Base-by-base conservation (phyloP, 441 rosid species). In the Eutrema salsugineum region DNA sequence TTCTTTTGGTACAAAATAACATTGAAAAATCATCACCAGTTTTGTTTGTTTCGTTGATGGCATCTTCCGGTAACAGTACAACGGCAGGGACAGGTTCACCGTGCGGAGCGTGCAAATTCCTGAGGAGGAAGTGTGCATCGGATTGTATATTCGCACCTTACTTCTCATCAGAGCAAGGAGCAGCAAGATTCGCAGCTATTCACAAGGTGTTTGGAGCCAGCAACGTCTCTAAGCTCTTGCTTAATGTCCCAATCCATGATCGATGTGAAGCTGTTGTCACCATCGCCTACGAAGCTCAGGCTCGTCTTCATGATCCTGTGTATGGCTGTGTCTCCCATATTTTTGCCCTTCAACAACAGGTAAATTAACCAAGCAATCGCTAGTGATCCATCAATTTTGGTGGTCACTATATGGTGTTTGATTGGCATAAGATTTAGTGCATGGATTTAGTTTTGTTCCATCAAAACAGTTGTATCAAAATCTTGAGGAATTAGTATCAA, bases 151-250 rank as follows among this genome's bases (percentile, higher is more conserved):
- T 93, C 55, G 97, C 98, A 2, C 98, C 98, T 1, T 93, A 93
- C 74, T 93, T 93, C 59, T 83, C 90, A 78, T 83, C 98, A 12
- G 97, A 93, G 39, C 97, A 88, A 79, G 98, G 98, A 5, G 88
- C 94, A 6, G 88, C 94, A 3, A 72, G 96, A 56, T 93, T 93
- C 51, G 97, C 96, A 1, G 98, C 97, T 63, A 89, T 91, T 59
- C 98, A 93, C 54, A 93, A 91, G 78, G 94, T 93, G 20, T 93
- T 93, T 71, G 98, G 98, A 49, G 98, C 98, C 11, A 93, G 98
- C 63, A 93, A 93, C 48, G 96, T 88, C 6, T 89, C 98, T 7
- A 93, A 93, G 77, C 68, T 93, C 50, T 76, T 93, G 81, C 75
- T 87, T 65, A 93, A 85, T 77, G 83, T 93, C 35, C 98, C 98